Percentiles rank a stretch among this genome's conserved stretches.
Conservation (phyloP, 257 asterid species). For the Jacaranda mimosifolia region DNA sequence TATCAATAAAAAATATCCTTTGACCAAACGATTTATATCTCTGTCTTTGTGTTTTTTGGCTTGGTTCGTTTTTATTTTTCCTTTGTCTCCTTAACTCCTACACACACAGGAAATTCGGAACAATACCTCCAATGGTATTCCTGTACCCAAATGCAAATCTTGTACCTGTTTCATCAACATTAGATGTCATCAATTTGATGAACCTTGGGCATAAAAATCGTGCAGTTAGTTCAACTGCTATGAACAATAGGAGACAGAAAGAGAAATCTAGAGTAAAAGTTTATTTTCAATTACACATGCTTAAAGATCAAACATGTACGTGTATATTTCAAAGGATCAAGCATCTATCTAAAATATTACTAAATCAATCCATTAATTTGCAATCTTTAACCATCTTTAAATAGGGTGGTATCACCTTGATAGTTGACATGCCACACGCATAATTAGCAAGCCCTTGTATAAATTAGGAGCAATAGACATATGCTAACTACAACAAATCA, state of each 20-base stretch:
- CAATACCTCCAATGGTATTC: slow-evolving; percentile 71
- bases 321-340: background rate
- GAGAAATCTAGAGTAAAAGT: background rate
- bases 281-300: background rate
- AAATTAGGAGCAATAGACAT: too few species aligned
- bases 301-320: background rate
- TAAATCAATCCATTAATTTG: slow-evolving; percentile 16
- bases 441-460: too few species aligned
- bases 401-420: background rate
- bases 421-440: too few species aligned
- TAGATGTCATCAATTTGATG: slow-evolving; percentile 63
- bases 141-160: slow-evolving; percentile 84
- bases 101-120: slow-evolving; percentile 81
- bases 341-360: slow-evolving; percentile 12
- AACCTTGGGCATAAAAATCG: slow-evolving; percentile 80
- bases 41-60: slow-evolving; percentile 4
- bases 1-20: slow-evolving; percentile 59
- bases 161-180: slow-evolving; percentile 53
- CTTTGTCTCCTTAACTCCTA: slow-evolving; percentile 55
- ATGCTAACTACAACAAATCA: too few species aligned
- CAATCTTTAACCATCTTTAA: background rate
- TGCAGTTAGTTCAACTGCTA: slow-evolving; percentile 56
- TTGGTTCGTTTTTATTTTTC: background rate
- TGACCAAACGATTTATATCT: slow-evolving; percentile 24
- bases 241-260: background rate